A percentile compares a stretch with the other conserved stretches of the same genome.
These are phyloP conservation scores for Zygosaccharomyces sapae DNA, from an alignment of 1,139 yeast genomes.

Conservation along the genomic window DNA sequence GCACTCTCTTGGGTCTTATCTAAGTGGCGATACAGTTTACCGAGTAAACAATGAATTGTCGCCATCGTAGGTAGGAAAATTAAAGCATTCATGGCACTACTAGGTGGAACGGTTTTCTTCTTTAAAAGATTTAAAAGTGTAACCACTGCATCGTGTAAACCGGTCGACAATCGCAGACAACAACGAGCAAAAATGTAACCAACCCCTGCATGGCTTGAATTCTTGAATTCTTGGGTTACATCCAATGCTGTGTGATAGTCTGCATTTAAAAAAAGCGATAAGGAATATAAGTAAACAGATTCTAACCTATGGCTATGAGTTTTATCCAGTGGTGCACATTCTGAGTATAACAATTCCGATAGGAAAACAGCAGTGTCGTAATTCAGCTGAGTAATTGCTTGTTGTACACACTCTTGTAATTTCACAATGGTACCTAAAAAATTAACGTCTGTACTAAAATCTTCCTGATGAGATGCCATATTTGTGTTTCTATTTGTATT, in stretches of 20 bases:
- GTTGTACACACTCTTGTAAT: conserved; percentile 17
- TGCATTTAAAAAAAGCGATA: conserved; percentile 28
- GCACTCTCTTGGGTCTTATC: conserved; percentile 66
- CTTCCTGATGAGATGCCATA: conserved; percentile 8
- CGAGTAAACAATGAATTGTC: conserved; percentile 62
- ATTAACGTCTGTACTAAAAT: conserved; percentile 11
- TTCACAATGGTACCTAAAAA: conserved; percentile 12
- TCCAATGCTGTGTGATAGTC: conserved; percentile 25
- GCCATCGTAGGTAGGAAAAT: conserved; percentile 56
- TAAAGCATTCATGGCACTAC: conserved; percentile 11
- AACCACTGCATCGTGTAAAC: conserved; percentile 24
- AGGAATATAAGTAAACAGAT: conserved; percentile 29
- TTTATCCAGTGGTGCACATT: conserved; percentile 23
- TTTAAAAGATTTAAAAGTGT: conserved; percentile 12
- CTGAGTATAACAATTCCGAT: conserved; percentile 31
- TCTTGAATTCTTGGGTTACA: conserved; percentile 23
- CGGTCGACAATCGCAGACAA: conserved; percentile 22
- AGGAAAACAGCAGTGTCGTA: conserved; percentile 33
- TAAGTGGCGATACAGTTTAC: conserved; percentile 56
- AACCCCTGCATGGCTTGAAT: conserved; percentile 25
- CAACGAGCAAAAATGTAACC: conserved; percentile 31
- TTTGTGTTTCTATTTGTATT: conserved; percentile 9
- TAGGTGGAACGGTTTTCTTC: conserved; percentile 8
- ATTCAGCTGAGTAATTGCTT: conserved; percentile 28
- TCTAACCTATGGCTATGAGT: conserved; percentile 21